phyloP scores from a whole-genome alignment of 225 moss, liverwort and hornwort genomes.

The Lunularia cruciata region DNA sequence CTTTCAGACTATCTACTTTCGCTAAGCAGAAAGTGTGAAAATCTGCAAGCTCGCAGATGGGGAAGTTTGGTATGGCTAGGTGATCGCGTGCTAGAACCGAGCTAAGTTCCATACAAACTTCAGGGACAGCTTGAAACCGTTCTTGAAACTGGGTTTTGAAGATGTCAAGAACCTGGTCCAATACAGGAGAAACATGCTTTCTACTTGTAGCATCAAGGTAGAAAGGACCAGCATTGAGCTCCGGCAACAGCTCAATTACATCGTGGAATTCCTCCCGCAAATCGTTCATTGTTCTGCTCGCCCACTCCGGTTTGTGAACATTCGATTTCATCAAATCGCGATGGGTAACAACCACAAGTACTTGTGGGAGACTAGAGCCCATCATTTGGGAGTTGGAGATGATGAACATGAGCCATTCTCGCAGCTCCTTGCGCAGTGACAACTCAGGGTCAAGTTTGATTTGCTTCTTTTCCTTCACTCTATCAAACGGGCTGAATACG shows the following conservation, averaged over 20 bases:
- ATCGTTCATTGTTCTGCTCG: conserved; percentile 13
- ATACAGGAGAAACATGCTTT: conserved; percentile 2
- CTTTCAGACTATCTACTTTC: background rate
- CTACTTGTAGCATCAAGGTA: conserved; percentile 1
- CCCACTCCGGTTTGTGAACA: conserved; percentile 22
- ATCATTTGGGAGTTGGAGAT: conserved; percentile 21
- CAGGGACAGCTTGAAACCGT: background rate
- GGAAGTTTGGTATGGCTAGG: conserved; percentile 4
- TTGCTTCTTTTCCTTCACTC: background rate
- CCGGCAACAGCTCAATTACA: background rate
- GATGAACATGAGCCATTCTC: conserved; percentile 21
- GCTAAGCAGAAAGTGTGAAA: background rate
- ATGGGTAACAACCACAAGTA: conserved; percentile 24
- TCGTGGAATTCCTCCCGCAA: conserved; percentile 16
- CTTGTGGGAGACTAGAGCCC: conserved; percentile 18
- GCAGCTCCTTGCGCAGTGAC: conserved; percentile 18
- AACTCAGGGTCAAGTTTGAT: conserved; percentile 7
- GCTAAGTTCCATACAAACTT: background rate
- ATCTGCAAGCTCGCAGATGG: background rate
- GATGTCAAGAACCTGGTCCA: background rate
- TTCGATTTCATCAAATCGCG: conserved; percentile 16
- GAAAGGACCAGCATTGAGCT: background rate
- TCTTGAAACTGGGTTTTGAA: background rate
- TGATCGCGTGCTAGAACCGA: conserved; percentile 3
- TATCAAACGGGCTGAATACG: conserved; percentile 24